A percentile compares a stretch with the other conserved stretches of the same genome.
Conservation (phyloP, 2,329 filamentous ascomycete genomes). For the Penicillium freii region DNA sequence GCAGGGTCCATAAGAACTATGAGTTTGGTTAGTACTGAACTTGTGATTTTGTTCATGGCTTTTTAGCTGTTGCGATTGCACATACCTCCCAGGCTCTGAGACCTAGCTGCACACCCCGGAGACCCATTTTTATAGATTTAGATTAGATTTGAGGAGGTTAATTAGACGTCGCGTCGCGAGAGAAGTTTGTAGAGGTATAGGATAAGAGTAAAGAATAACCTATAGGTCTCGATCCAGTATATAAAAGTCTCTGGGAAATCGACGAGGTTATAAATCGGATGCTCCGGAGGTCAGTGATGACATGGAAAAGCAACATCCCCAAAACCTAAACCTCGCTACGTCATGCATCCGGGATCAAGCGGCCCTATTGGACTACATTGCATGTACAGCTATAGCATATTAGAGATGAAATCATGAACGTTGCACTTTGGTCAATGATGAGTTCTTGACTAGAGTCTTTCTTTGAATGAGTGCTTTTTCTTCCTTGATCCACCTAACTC, state of each 20-base stretch:
- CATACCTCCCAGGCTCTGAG: constrained; percentile 37
- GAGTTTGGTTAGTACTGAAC: constrained; percentile 2
- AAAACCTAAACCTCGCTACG: constrained; percentile 28
- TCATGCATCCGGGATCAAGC: constrained; percentile 30
- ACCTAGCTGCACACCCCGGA: constrained; percentile 30
- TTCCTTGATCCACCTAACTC: background rate
- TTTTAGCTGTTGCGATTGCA: background rate
- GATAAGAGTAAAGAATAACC: background rate
- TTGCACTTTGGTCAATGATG: constrained; percentile 15
- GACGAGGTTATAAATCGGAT: constrained; percentile 31
- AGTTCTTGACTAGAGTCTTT: constrained; percentile 5
- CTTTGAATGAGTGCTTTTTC: background rate
- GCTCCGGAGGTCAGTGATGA: constrained; percentile 33
- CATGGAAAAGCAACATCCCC: constrained; percentile 21
- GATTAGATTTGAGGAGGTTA: constrained; percentile 7
- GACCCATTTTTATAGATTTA: constrained; percentile 23
- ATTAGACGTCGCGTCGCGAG: constrained; percentile 7
- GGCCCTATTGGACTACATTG: constrained; percentile 4
- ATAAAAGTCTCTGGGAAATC: constrained; percentile 1
- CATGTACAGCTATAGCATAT: background rate
- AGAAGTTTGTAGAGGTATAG: background rate
- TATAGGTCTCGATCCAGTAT: background rate
- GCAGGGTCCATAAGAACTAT: constrained; percentile 59
- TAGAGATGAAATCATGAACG: constrained; percentile 10
- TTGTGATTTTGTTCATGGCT: background rate